Evolutionary conservation across 306 rosid genomes (phyloP).

Genomic region (Adenanthera pavonina): DNA sequence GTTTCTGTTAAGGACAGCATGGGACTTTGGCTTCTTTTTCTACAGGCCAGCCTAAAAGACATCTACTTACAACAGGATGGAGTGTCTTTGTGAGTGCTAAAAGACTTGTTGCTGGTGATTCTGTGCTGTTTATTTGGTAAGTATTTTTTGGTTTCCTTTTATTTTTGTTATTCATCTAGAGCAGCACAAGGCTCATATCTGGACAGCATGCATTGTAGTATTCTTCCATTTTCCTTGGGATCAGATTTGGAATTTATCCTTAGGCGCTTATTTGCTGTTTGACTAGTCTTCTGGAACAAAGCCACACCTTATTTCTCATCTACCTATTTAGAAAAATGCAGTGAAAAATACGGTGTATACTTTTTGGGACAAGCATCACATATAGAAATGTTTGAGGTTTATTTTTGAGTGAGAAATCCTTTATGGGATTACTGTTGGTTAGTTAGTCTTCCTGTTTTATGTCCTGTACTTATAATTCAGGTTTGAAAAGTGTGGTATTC

Average conservation of each 20-base stretch:
- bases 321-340: background rate
- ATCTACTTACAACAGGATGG: slow-evolving; percentile 99
- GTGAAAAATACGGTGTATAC: background rate
- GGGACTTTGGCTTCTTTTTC: slow-evolving; percentile 20
- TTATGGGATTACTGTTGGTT: background rate
- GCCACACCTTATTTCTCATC: background rate
- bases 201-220: background rate
- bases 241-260: no score
- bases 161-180: background rate
- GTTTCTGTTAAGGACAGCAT: slow-evolving; percentile 13
- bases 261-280: background rate
- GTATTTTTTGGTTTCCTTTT: slow-evolving; percentile 33
- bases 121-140: slow-evolving; percentile 96
- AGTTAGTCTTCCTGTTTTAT: background rate
- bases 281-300: background rate
- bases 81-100: slow-evolving; percentile 99
- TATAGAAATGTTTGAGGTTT: background rate
- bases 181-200: background rate
- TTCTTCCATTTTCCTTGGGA: no score
- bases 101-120: slow-evolving; percentile 96
- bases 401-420: background rate
- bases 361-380: background rate
- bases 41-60: slow-evolving; percentile 99
- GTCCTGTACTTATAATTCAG: background rate
- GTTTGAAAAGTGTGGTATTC: background rate